Percentiles rank a stretch among this genome's conserved stretches.
These are phyloP conservation scores for Hirsutella rhossiliensis DNA, from an alignment of 2,329 filamentous ascomycete species.

Conservation along the genomic window DNA sequence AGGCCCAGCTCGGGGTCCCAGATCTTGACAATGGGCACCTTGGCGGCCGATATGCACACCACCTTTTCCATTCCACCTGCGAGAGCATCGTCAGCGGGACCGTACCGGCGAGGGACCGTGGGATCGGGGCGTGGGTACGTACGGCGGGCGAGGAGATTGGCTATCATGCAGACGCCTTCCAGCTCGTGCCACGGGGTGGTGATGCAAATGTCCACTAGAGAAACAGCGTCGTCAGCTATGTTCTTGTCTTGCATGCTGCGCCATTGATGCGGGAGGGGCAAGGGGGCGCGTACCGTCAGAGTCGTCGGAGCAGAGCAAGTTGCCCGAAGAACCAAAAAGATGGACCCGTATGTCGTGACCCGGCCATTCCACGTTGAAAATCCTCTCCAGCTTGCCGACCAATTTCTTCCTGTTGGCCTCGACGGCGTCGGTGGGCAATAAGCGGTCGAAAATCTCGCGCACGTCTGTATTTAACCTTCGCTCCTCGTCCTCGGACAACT, in stretches of 20 bases:
- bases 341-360: constrained; percentile 81
- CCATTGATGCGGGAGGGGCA: constrained; percentile 10
- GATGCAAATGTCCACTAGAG: constrained; percentile 88
- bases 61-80: constrained; percentile 95
- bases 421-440: constrained; percentile 72
- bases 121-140: constrained; percentile 25
- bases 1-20: constrained; percentile 90
- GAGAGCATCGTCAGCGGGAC: constrained; percentile 18
- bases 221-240: background rate
- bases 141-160: constrained; percentile 76
- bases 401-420: constrained; percentile 64
- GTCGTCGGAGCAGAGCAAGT: constrained; percentile 85
- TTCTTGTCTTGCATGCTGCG: background rate
- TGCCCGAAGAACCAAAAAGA: constrained; percentile 96
- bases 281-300: constrained; percentile 69
- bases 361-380: constrained; percentile 87
- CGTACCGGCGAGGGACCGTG: background rate
- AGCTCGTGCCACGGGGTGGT: constrained; percentile 80
- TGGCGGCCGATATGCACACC: constrained; percentile 86
- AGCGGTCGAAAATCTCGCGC: constrained; percentile 68
- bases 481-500: constrained; percentile 61
- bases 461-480: constrained; percentile 69
- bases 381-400: constrained; percentile 74
- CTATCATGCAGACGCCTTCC: constrained; percentile 83
- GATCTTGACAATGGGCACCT: constrained; percentile 96